Evolutionary conservation across 2,329 filamentous ascomycete species (phyloP), one percentile per base, ranked within the genome.

Genomic region (Harringtonia aguacate): DNA sequence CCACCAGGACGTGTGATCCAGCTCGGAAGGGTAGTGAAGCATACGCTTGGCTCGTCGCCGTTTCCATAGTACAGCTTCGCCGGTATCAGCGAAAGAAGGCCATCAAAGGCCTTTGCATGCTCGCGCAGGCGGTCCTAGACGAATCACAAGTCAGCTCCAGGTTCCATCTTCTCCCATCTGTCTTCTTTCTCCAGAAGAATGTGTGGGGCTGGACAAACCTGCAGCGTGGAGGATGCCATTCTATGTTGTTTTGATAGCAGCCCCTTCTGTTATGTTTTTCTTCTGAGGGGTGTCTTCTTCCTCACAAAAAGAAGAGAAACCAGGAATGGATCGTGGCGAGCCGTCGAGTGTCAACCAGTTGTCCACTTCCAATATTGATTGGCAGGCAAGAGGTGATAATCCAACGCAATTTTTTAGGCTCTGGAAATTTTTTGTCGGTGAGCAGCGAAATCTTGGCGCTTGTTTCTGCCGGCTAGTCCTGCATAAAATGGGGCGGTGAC

Each of bases 31-130:
- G n/a, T n/a, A n/a, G n/a, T n/a, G n/a, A n/a, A 53, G 79, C 84
- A 56, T 81, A 90, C 86, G 63, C 75, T 87, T 50, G 75, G 84
- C 59, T 94, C 87, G 61, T 89, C 80, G 45, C 82, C 86, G 60
- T 89, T 81, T 45, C 82, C 86, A 56, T 94, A 95, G 65, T 95
- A 95, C 55, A 87, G 79, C 64, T 92, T 89, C 48, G 87, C 86
- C 34, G 89, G 87, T 47, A 94, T 94, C 50, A 95, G 70, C 46
- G 86, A 90, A 61, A 95, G 70, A 41, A 95, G 70, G 37, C 86
- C 86, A 64, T 94, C 84, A 57, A 95, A 94, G 52, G 86, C 84
- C 65, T 86, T 77, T 51, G 85, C 66, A 52, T 76, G 70, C 50
- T 67, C 68, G 60, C 71, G 72, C 54, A 78, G 63, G 52, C 73